Percentiles rank a stretch among this genome's conserved stretches.
phyloP scores from a whole-genome alignment of 805 yeast species.

The Lipomyces chichibuensis region DNA sequence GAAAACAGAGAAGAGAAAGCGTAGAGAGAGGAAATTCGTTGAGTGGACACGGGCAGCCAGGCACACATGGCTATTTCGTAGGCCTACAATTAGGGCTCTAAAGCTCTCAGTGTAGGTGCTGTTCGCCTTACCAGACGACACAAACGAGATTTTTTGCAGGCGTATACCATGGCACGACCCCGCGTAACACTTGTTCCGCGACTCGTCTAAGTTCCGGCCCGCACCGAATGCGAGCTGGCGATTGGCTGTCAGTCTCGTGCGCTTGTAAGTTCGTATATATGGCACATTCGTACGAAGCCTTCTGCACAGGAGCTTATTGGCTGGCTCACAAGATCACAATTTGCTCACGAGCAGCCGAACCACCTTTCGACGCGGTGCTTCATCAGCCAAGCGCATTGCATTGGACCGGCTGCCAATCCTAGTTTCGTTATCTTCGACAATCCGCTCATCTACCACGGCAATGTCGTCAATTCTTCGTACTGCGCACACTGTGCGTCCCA shows the following conservation, averaged over 20 bases:
- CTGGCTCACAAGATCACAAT: constrained; percentile 4
- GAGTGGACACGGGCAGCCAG: background rate
- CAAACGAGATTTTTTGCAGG: constrained; percentile 14
- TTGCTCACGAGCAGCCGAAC: background rate
- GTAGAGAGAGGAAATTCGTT: constrained; percentile 2
- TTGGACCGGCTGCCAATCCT: background rate
- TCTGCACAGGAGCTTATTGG: constrained; percentile 1
- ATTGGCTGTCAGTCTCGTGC: constrained; percentile 1
- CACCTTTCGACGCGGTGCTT: constrained; percentile 1
- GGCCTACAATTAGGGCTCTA: background rate
- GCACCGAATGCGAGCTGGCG: constrained; percentile 9
- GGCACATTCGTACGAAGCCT: background rate
- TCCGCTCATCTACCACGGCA: background rate
- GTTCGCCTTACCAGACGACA: constrained; percentile 4
- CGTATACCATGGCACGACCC: constrained; percentile 11
- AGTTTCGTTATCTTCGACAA: no score
- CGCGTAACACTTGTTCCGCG: constrained; percentile 2
- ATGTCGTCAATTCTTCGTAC: constrained; percentile 32
- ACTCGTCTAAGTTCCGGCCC: constrained; percentile 8
- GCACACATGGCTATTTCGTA: background rate
- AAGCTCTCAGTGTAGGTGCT: background rate
- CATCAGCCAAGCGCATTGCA: background rate
- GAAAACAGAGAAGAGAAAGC: constrained; percentile 19
- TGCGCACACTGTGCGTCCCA: constrained; percentile 15
- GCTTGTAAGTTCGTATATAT: background rate